Percentiles rank a stretch among this genome's conserved stretches.
Conservation (phyloP, 768 basidiomycete genomes). For the Piloderma croceum region DNA sequence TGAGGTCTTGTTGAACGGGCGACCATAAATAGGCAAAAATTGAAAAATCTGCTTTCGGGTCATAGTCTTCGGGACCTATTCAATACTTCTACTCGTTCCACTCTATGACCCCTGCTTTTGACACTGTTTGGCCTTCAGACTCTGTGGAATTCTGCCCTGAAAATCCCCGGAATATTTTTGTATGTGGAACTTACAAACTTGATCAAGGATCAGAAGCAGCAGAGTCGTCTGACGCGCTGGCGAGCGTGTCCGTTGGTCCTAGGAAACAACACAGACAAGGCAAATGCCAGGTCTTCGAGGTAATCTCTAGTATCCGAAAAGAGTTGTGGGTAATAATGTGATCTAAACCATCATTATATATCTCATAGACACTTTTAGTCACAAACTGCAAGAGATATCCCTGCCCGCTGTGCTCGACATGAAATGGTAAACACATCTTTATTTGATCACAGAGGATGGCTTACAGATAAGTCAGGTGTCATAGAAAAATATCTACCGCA, state of each 20-base stretch:
- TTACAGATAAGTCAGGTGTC: slow-evolving; percentile 45
- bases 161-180: slow-evolving; percentile 60
- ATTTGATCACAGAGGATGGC: neutral
- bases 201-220: slow-evolving; percentile 27
- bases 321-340: slow-evolving; percentile 30
- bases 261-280: slow-evolving; percentile 49
- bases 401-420: slow-evolving; percentile 85
- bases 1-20: too few species aligned
- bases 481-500: slow-evolving; percentile 34
- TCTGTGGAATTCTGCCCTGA: slow-evolving; percentile 88
- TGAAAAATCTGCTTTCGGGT: too few species aligned
- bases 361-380: slow-evolving; percentile 28
- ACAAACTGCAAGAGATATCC: slow-evolving; percentile 60
- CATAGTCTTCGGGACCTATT: too few species aligned
- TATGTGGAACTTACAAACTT: slow-evolving; percentile 90
- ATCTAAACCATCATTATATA: neutral
- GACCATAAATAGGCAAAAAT: too few species aligned
- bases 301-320: slow-evolving; percentile 27
- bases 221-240: slow-evolving; percentile 2
- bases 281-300: slow-evolving; percentile 65
- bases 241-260: too few species aligned
- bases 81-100: too few species aligned
- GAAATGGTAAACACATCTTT: slow-evolving; percentile 69
- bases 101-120: slow-evolving; percentile 23
- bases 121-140: slow-evolving; percentile 85